Evolutionary conservation across 2,329 filamentous ascomycete genomes (phyloP).

Genomic region (Aspergillus udagawae): DNA sequence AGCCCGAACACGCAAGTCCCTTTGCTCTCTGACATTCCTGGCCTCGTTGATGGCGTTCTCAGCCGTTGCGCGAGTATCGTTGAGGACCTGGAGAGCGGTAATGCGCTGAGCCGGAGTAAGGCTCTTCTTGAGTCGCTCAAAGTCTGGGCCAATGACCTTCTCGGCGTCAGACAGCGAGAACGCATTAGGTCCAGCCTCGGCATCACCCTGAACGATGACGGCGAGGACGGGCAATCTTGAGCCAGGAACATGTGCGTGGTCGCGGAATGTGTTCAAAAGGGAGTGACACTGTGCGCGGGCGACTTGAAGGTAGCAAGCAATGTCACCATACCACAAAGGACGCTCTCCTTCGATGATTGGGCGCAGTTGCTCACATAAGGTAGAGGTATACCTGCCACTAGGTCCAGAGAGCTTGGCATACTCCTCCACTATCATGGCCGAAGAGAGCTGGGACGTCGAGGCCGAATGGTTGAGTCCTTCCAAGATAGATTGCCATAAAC

Average conservation of each 20-base stretch:
- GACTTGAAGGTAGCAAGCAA: slow-evolving; percentile 84
- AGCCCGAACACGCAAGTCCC: slow-evolving; percentile 81
- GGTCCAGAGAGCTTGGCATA: slow-evolving; percentile 60
- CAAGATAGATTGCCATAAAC: slow-evolving; percentile 63
- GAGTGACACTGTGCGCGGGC: slow-evolving; percentile 89
- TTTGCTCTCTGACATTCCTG: slow-evolving; percentile 69
- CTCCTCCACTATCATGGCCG: slow-evolving; percentile 82
- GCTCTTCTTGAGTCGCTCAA: slow-evolving; percentile 80
- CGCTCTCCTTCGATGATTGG: slow-evolving; percentile 77
- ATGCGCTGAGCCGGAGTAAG: slow-evolving; percentile 84
- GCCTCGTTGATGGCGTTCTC: slow-evolving; percentile 74
- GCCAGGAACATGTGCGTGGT: slow-evolving; percentile 76
- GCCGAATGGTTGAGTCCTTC: slow-evolving; percentile 67
- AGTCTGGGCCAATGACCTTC: slow-evolving; percentile 80
- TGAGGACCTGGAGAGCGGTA: slow-evolving; percentile 73
- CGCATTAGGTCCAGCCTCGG: slow-evolving; percentile 84
- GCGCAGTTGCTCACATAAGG: slow-evolving; percentile 58
- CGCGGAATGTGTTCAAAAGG: slow-evolving; percentile 84
- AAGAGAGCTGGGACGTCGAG: slow-evolving; percentile 80
- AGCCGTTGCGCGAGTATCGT: slow-evolving; percentile 70
- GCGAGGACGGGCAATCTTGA: slow-evolving; percentile 75
- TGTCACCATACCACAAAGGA: slow-evolving; percentile 78
- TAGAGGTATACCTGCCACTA: slow-evolving; percentile 28
- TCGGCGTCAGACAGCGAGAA: slow-evolving; percentile 87
- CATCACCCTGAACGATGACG: slow-evolving; percentile 88